Evolutionary conservation across 2,329 filamentous ascomycete species (phyloP), one percentile per base, ranked within the genome.

Genomic region (Celoporthe dispersa): DNA sequence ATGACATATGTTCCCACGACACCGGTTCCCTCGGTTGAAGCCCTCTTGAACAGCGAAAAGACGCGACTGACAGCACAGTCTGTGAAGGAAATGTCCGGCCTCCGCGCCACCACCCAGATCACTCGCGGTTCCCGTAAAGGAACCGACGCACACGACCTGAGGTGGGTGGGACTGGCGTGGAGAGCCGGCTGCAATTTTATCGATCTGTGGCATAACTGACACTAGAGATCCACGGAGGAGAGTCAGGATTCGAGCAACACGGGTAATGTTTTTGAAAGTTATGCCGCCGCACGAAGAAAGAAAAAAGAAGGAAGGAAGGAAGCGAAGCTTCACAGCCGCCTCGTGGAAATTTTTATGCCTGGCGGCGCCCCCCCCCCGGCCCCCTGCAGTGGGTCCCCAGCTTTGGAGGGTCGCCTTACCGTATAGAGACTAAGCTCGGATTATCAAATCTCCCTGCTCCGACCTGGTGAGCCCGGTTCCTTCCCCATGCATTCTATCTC

Each of bases 191-290:
- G 91, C 91, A 94, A 95, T 95, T 72, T 92, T 82, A 83, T 91
- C 82, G 72, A 79, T 93, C 92, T 94, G 87, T 87, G 90, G 89
- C 90, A 88, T 87, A 88, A 91, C 88, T 90, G 92, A 94, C 91
- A 82, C 82, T 75, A 73, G 73, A 74, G 73, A 84, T 86, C 84
- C 84, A 86, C 89, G 82, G 81, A 76, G 78, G 75, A 79, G 61
- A 79, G 37, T 64, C 28, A 72, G 84, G 84, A 90, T 85, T 85
- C 87, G 90, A 92, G 91, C 91, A 94, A 94, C 91, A 92, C 89
- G 91, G 91, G 88, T 87, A 88, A 88, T 79, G 84, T 82, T 84
- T 86, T 83, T 73, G 79, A 82, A 83, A 87, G 90, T 86, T 88
- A 90, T 89, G 89, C 90, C 84, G 91, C 92, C 91, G 91, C 92